These are phyloP conservation scores for Penicillium sp. DNA, from an alignment of 2,329 filamentous ascomycete species.

Conservation along the genomic window DNA sequence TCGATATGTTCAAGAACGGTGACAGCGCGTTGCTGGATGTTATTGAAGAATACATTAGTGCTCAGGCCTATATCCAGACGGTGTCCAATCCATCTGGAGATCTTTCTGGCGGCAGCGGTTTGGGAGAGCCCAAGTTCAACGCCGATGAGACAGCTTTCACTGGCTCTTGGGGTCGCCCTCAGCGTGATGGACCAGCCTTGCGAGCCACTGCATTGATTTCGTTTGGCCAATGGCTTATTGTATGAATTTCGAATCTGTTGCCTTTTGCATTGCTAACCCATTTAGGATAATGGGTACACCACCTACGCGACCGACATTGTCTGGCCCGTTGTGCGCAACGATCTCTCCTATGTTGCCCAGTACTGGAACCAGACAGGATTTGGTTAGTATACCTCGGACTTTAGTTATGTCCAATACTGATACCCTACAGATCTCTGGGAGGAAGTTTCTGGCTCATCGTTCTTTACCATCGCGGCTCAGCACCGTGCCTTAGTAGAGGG, in stretches of 20 bases:
- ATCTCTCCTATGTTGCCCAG: constrained; percentile 65
- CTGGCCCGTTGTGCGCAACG: constrained; percentile 75
- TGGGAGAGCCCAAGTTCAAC: constrained; percentile 74
- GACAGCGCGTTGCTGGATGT: constrained; percentile 57
- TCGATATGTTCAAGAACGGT: constrained; percentile 66
- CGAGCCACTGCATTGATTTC: constrained; percentile 70
- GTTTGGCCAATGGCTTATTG: constrained; percentile 70
- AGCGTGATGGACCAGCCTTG: constrained; percentile 75
- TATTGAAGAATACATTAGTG: constrained; percentile 67
- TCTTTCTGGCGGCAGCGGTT: constrained; percentile 46
- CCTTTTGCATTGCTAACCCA: not conserved
- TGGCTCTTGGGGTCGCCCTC: constrained; percentile 71
- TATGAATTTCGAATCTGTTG: constrained; percentile 7
- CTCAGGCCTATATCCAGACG: constrained; percentile 66
- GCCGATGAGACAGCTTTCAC: constrained; percentile 63
- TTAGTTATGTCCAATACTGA: not conserved
- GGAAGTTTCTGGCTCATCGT: constrained; percentile 72
- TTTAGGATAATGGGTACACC: constrained; percentile 54
- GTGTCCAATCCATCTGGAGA: constrained; percentile 69
- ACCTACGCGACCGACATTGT: constrained; percentile 56
- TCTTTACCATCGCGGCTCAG: constrained; percentile 72
- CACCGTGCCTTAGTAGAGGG: constrained; percentile 65
- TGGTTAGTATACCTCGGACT: constrained; percentile 35
- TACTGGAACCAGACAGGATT: constrained; percentile 59
- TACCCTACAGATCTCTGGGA: constrained; percentile 68